Evolutionary conservation across 768 basidiomycete species (phyloP), one percentile per base, ranked within the genome.

Genomic region (Imleria badia): DNA sequence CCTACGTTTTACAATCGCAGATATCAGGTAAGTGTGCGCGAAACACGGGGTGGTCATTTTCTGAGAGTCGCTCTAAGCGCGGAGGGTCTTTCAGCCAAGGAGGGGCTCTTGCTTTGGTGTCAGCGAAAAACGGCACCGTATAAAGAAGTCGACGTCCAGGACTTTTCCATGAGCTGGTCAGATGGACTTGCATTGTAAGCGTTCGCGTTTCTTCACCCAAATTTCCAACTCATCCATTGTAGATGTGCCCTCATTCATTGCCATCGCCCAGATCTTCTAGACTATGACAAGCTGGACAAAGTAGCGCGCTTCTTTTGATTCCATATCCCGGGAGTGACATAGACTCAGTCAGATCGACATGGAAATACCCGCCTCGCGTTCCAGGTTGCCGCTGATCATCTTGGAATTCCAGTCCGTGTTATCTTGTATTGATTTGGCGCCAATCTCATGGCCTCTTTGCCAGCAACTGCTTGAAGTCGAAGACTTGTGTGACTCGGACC

Each of bases 31-130:
- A 56, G 85, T 74, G 26, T 52, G 33, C 29, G 14, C 42, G 33
- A 34, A n/a, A 29, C 33, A 11, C 40, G 41, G 26, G 30, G 46
- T 48, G 26, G 48, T 42, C 38, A 9, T 48, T 17, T 45, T 42
- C 55, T 59, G 44, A 64, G 49, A 47, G 54, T 54, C 48, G 26
- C 26, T 48, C 54, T 60, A 69, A 98, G 96, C 63, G 94, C 95
- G 79, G 97, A 98, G 75, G 97, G 97, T 52, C 81, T 98, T n/a
- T 94, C 94, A 11, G 97, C 97, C 2, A 97, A 98, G 73, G 97
- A 98, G 67, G 97, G 97, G 33, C 80, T 99, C 12, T 76, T 99
- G 5, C 81, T 99, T 5, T 99, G 97, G 97, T 97, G 95, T 76
- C 97, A 98, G 67, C 85, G 97, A 51, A 97, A 96, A 73, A 99